Conservation (phyloP, 2,329 filamentous ascomycete genomes). For the Ophiostoma perfectum region DNA sequence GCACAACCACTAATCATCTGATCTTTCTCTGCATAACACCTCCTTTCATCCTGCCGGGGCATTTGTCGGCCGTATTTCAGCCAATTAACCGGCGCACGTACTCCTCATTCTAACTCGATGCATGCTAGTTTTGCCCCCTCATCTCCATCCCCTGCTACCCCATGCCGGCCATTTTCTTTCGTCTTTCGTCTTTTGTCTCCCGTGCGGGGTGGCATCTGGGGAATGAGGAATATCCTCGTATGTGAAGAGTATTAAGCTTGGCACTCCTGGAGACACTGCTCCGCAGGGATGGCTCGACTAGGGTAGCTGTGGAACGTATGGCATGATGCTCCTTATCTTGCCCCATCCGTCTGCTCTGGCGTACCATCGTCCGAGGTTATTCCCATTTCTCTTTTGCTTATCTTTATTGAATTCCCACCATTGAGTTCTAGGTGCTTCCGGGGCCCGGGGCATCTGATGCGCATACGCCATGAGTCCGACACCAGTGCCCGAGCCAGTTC, state of each 20-base stretch:
- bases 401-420: background rate
- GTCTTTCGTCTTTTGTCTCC: background rate
- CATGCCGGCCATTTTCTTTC: background rate
- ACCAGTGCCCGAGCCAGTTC: background rate
- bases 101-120: background rate
- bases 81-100: background rate
- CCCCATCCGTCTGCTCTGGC: background rate
- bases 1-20: background rate
- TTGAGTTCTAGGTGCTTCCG: background rate
- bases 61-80: background rate
- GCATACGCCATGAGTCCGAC: background rate
- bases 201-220: constrained; percentile 15
- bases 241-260: background rate
- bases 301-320: background rate
- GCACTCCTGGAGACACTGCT: background rate
- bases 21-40: background rate
- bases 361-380: background rate
- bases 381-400: background rate
- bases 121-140: background rate
- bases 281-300: background rate
- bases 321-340: background rate
- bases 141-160: background rate
- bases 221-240: background rate
- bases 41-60: background rate
- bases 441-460: background rate